phyloP scores from a whole-genome alignment of 192 early-diverging fungal genomes.

The Mortierella claussenii region DNA sequence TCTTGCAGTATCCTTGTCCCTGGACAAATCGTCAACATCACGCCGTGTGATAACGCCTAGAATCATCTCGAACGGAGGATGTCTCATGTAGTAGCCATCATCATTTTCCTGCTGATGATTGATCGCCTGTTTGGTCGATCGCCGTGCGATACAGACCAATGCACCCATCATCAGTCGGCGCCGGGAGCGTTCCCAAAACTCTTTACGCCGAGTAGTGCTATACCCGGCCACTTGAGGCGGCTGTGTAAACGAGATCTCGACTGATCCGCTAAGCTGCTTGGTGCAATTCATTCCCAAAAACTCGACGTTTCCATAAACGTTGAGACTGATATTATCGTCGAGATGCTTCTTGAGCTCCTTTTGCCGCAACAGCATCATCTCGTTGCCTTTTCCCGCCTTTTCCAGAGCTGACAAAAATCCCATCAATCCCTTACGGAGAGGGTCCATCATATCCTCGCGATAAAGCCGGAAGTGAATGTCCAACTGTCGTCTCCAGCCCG shows the following conservation, averaged over 20 bases:
- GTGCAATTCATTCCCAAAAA: slow-evolving; percentile 38
- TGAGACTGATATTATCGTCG: slow-evolving; percentile 42
- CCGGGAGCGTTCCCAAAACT: slow-evolving; percentile 60
- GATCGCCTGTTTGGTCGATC: background rate
- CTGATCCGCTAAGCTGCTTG: slow-evolving; percentile 24
- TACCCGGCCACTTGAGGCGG: slow-evolving; percentile 9
- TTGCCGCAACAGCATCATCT: slow-evolving; percentile 7
- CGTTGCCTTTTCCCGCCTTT: slow-evolving; percentile 9
- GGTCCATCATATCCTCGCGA: slow-evolving; percentile 65
- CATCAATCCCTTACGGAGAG: slow-evolving; percentile 55
- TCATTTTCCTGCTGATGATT: background rate
- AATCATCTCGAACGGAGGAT: slow-evolving; percentile 38
- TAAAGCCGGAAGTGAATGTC: slow-evolving; percentile 70
- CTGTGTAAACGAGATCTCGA: slow-evolving; percentile 39
- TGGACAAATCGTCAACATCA: slow-evolving; percentile 31
- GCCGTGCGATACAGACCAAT: slow-evolving; percentile 56
- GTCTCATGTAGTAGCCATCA: too few relatives aligned
- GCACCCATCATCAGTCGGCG: slow-evolving; percentile 56
- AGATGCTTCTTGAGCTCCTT: slow-evolving; percentile 35
- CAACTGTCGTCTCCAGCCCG: slow-evolving; percentile 58
- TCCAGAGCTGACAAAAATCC: slow-evolving; percentile 48
- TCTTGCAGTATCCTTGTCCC: slow-evolving; percentile 1
- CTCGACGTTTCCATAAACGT: slow-evolving; percentile 50
- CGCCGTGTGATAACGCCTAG: slow-evolving; percentile 56
- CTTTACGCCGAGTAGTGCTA: slow-evolving; percentile 15